Conservation (phyloP, 192 early-diverging fungal species). For the Coemansia sp. region DNA sequence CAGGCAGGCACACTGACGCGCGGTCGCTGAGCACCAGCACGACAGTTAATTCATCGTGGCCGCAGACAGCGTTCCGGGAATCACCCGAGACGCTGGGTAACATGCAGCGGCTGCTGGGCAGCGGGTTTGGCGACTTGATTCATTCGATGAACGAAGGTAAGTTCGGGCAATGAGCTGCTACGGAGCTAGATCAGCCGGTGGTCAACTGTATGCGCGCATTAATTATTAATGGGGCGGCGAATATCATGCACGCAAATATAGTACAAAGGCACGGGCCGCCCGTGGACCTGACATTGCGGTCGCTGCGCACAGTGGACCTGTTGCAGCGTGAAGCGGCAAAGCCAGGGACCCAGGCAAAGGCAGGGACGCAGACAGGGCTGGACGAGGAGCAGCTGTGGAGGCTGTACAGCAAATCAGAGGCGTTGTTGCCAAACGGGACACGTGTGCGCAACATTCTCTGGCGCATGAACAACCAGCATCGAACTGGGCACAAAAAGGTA, state of each 20-base stretch:
- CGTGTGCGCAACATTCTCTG: slow-evolving; percentile 50
- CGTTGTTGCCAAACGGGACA: slow-evolving; percentile 33
- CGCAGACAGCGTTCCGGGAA: not conserved
- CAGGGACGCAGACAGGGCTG: slow-evolving; percentile 1
- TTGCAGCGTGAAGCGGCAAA: not conserved
- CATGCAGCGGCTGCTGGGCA: not conserved
- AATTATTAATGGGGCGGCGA: not conserved
- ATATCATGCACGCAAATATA: slow-evolving; percentile 7
- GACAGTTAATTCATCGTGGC: slow-evolving; percentile 4
- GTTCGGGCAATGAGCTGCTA: not conserved
- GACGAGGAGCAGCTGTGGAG: slow-evolving; percentile 25
- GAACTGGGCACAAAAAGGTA: slow-evolving; percentile 14
- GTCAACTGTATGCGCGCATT: not conserved
- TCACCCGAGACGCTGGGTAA: too few species aligned
- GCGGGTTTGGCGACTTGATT: slow-evolving; percentile 15
- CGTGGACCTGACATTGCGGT: not conserved
- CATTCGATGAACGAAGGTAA: slow-evolving; percentile 32
- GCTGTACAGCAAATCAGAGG: slow-evolving; percentile 35
- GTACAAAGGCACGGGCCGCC: slow-evolving; percentile 29
- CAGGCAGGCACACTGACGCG: not conserved
- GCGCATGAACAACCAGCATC: slow-evolving; percentile 35
- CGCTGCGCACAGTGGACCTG: slow-evolving; percentile 6
- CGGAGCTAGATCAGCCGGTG: not conserved
- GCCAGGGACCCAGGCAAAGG: not conserved
- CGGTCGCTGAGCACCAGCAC: slow-evolving; percentile 6